These are phyloP conservation scores for Neurospora sp. DNA, from an alignment of 495 filamentous ascomycete species.

Conservation along the genomic window DNA sequence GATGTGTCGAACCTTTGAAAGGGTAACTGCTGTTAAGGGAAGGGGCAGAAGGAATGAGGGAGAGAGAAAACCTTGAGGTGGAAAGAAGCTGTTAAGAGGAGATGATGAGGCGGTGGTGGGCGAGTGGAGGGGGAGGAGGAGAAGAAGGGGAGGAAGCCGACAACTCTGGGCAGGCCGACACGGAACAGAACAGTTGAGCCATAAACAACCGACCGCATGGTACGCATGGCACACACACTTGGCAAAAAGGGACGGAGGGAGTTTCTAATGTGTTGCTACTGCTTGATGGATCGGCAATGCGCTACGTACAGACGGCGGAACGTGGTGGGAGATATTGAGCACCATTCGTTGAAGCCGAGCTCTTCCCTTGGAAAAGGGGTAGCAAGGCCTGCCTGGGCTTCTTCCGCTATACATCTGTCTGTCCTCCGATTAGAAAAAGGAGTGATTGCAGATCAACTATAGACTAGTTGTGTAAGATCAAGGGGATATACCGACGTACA, in stretches of 20 bases:
- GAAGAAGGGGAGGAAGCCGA: neutral
- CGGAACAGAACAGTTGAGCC: neutral
- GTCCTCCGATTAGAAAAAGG: neutral
- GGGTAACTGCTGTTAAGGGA: neutral
- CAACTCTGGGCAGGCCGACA: neutral
- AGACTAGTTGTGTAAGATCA: neutral
- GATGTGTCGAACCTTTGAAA: conserved; percentile 3
- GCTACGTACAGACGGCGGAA: neutral
- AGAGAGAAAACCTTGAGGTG: neutral
- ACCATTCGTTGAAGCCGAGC: neutral
- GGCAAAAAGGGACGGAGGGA: neutral
- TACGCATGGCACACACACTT: neutral
- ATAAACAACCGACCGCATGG: neutral
- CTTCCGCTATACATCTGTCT: neutral
- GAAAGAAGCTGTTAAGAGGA: neutral
- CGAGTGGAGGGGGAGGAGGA: neutral
- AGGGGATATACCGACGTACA: neutral
- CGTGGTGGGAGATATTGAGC: neutral
- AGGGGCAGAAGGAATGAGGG: neutral
- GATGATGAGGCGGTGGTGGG: neutral
- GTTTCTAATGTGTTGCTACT: neutral
- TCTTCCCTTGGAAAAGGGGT: neutral
- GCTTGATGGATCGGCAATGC: neutral
- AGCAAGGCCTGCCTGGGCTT: neutral
- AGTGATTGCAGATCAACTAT: neutral